Conservation (phyloP, 345 rosid species). For the Hibiscus syriacus region DNA sequence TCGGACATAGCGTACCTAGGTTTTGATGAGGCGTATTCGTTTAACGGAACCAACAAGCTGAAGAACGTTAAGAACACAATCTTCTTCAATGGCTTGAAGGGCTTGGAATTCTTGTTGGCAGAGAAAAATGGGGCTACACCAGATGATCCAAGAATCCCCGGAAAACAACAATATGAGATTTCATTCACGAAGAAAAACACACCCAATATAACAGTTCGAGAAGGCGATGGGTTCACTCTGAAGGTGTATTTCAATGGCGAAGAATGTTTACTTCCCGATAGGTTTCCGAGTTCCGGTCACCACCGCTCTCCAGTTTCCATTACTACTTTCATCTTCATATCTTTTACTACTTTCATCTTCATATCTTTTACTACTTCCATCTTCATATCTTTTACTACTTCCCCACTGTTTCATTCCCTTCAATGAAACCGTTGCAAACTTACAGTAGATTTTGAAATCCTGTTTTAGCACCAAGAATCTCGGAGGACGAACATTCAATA, state of each 20-base stretch:
- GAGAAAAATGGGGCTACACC: slow-evolving; percentile 46
- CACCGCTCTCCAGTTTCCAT: slow-evolving; percentile 17
- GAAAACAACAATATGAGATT: slow-evolving; percentile 87
- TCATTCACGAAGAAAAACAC: slow-evolving; percentile 60
- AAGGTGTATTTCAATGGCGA: slow-evolving; percentile 77
- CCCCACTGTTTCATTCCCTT: too few species aligned
- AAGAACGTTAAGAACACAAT: slow-evolving; percentile 57
- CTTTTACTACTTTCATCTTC: too few species aligned
- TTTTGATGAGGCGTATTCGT: too few species aligned
- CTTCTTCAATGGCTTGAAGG: slow-evolving; percentile 61
- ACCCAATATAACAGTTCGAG: slow-evolving; percentile 29
- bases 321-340: slow-evolving; percentile 17
- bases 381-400: too few species aligned
- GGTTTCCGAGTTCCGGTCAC: slow-evolving; percentile 43
- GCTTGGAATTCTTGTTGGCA: slow-evolving; percentile 57
- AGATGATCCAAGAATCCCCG: slow-evolving; percentile 53
- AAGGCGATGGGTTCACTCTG: slow-evolving; percentile 73
- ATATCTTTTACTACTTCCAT: too few species aligned
- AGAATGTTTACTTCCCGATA: too few species aligned
- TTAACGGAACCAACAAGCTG: too few species aligned
- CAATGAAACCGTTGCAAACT: too few species aligned
- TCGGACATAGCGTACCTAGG: slow-evolving; percentile 51
- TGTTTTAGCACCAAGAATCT: too few species aligned
- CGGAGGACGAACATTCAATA: too few species aligned
- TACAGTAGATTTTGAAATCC: too few species aligned